Evolutionary conservation across 768 basidiomycete genomes (phyloP).

Genomic region (Leccinum subgranulosum): DNA sequence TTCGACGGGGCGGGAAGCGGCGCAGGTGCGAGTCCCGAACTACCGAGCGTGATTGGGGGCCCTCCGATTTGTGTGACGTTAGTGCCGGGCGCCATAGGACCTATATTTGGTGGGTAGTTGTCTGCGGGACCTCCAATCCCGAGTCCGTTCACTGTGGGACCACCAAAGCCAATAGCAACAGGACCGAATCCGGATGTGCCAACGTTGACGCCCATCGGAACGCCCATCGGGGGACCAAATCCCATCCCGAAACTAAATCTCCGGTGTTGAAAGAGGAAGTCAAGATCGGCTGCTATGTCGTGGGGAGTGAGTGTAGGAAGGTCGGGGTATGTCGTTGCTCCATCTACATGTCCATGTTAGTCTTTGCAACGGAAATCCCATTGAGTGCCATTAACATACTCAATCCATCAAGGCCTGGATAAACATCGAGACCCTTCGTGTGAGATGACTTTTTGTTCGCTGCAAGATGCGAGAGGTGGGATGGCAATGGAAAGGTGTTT

Average conservation of each 20-base stretch:
- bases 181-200: conserved; percentile 20
- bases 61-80: conserved; percentile 7
- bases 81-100: conserved; percentile 9
- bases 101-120: conserved; percentile 13
- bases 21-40: conserved; percentile 6
- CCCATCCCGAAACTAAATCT: conserved; percentile 25
- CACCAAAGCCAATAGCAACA: conserved; percentile 16
- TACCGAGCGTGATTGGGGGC: conserved; percentile 5
- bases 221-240: conserved; percentile 21
- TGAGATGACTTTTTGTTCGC: conserved; percentile 19
- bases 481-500: conserved; percentile 52
- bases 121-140: conserved; percentile 18
- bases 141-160: conserved; percentile 17
- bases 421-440: conserved; percentile 15
- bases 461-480: conserved; percentile 21
- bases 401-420: conserved; percentile 19
- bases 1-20: conserved; percentile 7
- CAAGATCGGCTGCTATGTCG: conserved; percentile 53
- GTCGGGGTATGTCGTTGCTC: conserved; percentile 34
- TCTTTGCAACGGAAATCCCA: conserved; percentile 5
- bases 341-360: conserved; percentile 38
- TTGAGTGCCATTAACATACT: conserved; percentile 4
- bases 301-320: conserved; percentile 39
- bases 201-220: conserved; percentile 17
- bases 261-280: conserved; percentile 48